Conservation (phyloP, 1,284 basidiomycete species). For the Naganishia cerealis region DNA sequence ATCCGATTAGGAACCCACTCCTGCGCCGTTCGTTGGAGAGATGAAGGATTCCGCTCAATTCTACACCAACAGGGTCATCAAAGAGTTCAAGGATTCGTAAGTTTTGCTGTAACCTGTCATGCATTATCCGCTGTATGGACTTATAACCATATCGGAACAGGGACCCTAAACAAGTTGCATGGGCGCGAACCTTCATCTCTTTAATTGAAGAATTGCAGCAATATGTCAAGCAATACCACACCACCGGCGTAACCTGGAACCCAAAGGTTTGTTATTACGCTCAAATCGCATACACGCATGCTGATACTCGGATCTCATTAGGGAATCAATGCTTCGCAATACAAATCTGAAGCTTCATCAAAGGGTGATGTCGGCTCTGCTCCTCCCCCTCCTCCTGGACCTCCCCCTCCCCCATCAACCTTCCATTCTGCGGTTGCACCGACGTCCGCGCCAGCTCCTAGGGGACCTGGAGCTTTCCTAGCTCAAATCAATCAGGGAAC, state of each 20-base stretch:
- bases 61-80: constrained; percentile 87
- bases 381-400: constrained; percentile 63
- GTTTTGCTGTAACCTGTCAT: constrained; percentile 40
- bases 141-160: constrained; percentile 55
- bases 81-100: constrained; percentile 88
- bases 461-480: constrained; percentile 77
- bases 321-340: constrained; percentile 66
- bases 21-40: constrained; percentile 77
- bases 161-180: constrained; percentile 83
- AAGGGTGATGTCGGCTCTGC: constrained; percentile 55
- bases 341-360: constrained; percentile 51
- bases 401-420: constrained; percentile 56
- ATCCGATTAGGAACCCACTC: constrained; percentile 68
- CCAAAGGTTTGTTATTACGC: constrained; percentile 61
- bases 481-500: constrained; percentile 87
- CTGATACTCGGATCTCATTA: constrained; percentile 42
- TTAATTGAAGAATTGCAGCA: constrained; percentile 76
- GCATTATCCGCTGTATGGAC: neutral
- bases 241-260: constrained; percentile 89
- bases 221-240: constrained; percentile 84
- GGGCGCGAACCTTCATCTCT: constrained; percentile 73
- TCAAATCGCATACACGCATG: constrained; percentile 5
- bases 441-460: constrained; percentile 53
- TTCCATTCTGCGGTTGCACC: constrained; percentile 52
- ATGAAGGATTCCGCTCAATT: constrained; percentile 86